Evolutionary conservation across 2,329 filamentous ascomycete species (phyloP).

Genomic region (Alternaria brassicae): DNA sequence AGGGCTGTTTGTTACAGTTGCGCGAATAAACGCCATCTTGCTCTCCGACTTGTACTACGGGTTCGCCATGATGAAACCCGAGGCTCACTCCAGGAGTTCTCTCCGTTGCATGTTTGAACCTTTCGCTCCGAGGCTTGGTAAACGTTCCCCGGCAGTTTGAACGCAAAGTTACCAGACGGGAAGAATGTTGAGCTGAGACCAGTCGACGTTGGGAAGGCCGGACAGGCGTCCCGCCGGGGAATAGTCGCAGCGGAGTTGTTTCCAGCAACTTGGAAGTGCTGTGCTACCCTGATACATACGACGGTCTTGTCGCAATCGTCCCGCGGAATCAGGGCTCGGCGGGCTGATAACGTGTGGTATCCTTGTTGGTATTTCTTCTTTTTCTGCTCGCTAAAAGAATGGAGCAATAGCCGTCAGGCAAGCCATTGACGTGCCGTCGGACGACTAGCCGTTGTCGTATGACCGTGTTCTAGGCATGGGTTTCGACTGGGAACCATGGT

Average conservation of each 20-base stretch:
- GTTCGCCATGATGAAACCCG: background rate
- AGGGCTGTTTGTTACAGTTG: background rate
- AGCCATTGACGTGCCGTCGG: background rate
- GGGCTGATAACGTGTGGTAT: background rate
- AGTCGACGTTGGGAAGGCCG: background rate
- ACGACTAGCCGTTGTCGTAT: background rate
- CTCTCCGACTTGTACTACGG: background rate
- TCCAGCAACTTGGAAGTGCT: constrained; percentile 2
- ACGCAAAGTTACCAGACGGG: constrained; percentile 4
- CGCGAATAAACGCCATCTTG: background rate
- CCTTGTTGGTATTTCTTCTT: background rate
- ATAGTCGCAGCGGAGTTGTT: background rate
- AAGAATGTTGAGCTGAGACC: constrained; percentile 2
- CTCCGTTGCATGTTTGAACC: background rate
- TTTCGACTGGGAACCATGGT: constrained; percentile 7
- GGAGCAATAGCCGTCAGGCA: background rate
- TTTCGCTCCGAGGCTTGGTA: background rate
- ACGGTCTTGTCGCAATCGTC: constrained; percentile 3
- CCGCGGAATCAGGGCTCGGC: background rate
- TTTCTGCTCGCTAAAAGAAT: background rate
- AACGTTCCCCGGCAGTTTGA: background rate
- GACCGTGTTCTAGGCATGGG: background rate
- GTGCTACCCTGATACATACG: background rate
- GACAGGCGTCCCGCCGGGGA: background rate
- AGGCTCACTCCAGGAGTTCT: background rate